Evolutionary conservation across 768 basidiomycete species (phyloP).

Genomic region (Phylloporus sp.): DNA sequence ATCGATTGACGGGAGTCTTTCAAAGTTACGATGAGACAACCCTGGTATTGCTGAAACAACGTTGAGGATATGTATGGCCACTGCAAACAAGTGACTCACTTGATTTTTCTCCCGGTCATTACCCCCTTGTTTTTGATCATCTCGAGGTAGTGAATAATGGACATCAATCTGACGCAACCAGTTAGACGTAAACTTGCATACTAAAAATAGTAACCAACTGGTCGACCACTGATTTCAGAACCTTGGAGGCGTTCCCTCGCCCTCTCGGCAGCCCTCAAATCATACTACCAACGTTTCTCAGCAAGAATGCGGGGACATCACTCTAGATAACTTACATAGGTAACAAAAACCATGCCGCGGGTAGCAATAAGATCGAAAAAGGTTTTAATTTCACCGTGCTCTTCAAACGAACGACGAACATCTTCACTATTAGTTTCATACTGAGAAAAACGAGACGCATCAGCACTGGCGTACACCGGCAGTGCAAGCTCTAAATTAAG

Average conservation of each 20-base stretch:
- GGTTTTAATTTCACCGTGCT: conserved; percentile 93
- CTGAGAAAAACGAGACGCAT: conserved; percentile 37
- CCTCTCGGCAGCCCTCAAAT: conserved; percentile 87
- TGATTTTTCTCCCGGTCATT: conserved; percentile 75
- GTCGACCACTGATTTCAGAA: conserved; percentile 80
- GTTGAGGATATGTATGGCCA: conserved; percentile 8
- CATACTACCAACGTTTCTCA: conserved; percentile 55
- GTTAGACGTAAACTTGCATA: conserved; percentile 1
- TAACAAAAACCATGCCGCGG: conserved; percentile 98
- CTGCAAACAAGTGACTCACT: conserved; percentile 37
- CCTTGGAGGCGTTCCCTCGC: conserved; percentile 91
- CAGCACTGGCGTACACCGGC: conserved; percentile 8
- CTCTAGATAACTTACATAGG: conserved; percentile 70
- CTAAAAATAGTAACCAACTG: conserved; percentile 54
- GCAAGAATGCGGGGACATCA: conserved; percentile 3
- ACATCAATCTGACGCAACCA: conserved; percentile 79
- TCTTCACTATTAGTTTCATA: conserved; percentile 87
- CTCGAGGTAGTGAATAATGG: conserved; percentile 92
- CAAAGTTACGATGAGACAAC: conserved; percentile 76
- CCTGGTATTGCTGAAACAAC: conserved; percentile 63
- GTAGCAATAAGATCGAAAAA: conserved; percentile 95
- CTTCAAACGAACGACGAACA: conserved; percentile 82
- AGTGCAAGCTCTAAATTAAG: conserved; percentile 9
- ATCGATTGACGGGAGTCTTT: conserved; percentile 69
- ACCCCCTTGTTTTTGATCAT: conserved; percentile 65